Evolutionary conservation across 2,329 filamentous ascomycete species (phyloP).

Genomic region (Stachybotrys echinatus): DNA sequence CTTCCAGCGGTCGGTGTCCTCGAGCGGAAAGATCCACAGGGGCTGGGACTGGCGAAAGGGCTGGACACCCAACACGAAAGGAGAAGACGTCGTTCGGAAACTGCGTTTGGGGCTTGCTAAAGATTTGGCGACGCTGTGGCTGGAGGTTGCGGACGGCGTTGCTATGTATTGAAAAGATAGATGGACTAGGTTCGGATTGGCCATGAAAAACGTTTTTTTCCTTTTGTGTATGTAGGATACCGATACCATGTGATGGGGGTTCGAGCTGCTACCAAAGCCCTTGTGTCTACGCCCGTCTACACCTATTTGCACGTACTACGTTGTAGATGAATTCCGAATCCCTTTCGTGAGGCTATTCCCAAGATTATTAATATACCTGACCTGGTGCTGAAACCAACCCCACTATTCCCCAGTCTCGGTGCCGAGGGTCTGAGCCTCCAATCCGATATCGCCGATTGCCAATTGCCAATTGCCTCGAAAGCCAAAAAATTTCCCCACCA

Average conservation of each 20-base stretch:
- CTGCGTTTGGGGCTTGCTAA: slow-evolving; percentile 69
- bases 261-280: slow-evolving; percentile 7
- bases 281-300: no score
- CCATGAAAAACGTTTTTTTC: not conserved
- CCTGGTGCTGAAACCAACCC: not conserved
- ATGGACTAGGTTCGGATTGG: no score
- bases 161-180: slow-evolving; percentile 36
- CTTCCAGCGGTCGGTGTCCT: slow-evolving; percentile 54
- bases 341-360: no score
- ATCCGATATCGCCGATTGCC: slow-evolving; percentile 28
- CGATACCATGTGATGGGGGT: no score
- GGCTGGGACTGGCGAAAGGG: slow-evolving; percentile 77
- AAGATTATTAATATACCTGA: no score
- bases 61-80: slow-evolving; percentile 62
- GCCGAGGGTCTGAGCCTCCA: slow-evolving; percentile 15
- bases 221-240: slow-evolving; percentile 1
- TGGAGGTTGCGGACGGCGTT: slow-evolving; percentile 57
- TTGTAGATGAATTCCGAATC: no score
- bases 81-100: slow-evolving; percentile 65
- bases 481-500: slow-evolving; percentile 19
- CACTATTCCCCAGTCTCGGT: not conserved
- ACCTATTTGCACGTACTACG: no score
- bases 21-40: slow-evolving; percentile 48
- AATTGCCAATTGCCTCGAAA: slow-evolving; percentile 25
- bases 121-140: slow-evolving; percentile 67